A percentile compares a stretch with the other conserved stretches of the same genome.
Conservation (phyloP, 768 basidiomycete species). For the Pisolithus tinctorius region DNA sequence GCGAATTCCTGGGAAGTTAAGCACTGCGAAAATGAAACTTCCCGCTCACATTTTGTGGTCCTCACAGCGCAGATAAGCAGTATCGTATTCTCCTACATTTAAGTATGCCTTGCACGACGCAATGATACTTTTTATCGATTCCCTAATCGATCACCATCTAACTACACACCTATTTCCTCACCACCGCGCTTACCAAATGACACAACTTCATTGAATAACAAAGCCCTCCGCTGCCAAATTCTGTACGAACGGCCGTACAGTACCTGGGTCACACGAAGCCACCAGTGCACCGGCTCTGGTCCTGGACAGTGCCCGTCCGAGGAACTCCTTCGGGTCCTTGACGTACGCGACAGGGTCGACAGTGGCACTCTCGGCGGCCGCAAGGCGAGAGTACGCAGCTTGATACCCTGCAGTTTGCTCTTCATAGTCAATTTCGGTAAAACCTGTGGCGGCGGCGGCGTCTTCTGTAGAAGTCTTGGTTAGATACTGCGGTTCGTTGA, state of each 20-base stretch:
- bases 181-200: neutral
- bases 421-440: conserved; percentile 83
- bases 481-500: conserved; percentile 72
- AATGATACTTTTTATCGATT: no score
- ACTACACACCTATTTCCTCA: neutral
- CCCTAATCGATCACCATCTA: no score
- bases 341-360: conserved; percentile 60
- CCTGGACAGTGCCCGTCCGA: conserved; percentile 36
- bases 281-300: conserved; percentile 18
- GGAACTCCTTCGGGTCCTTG: conserved; percentile 46
- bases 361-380: conserved; percentile 60
- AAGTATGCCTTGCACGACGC: no score
- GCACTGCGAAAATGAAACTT: no score
- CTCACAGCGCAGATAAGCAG: no score
- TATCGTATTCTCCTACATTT: no score
- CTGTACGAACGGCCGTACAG: conserved; percentile 25
- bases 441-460: conserved; percentile 42
- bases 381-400: conserved; percentile 86
- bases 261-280: conserved; percentile 12
- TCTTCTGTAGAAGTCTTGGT: conserved; percentile 30
- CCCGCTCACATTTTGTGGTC: no score
- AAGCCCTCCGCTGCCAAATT: conserved; percentile 27
- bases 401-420: conserved; percentile 91
- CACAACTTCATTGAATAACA: conserved; percentile 9
- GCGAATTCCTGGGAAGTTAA: no score